Base-by-base conservation (phyloP, 2,329 filamentous ascomycete species). In the Ambrosiella cleistominuta region DNA sequence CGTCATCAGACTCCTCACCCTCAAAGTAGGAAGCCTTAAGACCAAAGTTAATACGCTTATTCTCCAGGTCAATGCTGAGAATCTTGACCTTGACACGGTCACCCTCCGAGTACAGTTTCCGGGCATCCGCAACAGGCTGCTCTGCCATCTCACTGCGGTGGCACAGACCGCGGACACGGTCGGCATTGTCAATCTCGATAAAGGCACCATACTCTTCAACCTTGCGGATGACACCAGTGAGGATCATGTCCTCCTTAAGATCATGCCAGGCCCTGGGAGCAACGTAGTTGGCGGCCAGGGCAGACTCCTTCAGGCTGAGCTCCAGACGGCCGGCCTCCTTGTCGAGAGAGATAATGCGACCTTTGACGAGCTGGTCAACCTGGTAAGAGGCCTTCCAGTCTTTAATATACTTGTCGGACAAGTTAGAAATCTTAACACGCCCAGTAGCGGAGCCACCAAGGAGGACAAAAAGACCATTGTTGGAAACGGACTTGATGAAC, bases 131-230 rank as follows among this genome's bases (percentile, higher is more conserved):
- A 27, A 96, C 82, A 4, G 78, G 73, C 64, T 84, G 83, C 63
- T 95, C 88, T 0, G 93, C 90, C 78, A 98, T 89, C 68, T 98
- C 85, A 62, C 83, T 91, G 62, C 86, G 81, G 69, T 98, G 93
- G 68, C 91, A 97, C 8, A 98, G 77, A 62, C 93, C 93, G 64
- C 91, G 95, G 62, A 98, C 81, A 64, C 95, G 95, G 58, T 80
- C 77, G 3, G 90, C 94, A 61, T 85, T 82, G 68, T 96, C 88
- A 17, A 98, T 75, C 49, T 94, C 80, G 64, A 98, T 86, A 68
- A 98, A 98, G 4, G 91, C 91, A 63, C 93, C 93, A 68, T 90
- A 98, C 38, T 95, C 86, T 66, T 95, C 88, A 1, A 97, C 89
- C 70, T 94, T 95, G 65, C 90, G 84, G 58, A 98, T 81, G 67